Base-by-base conservation (phyloP, 192 early-diverging fungal species). In the Rhizoclosmatium globosum region DNA sequence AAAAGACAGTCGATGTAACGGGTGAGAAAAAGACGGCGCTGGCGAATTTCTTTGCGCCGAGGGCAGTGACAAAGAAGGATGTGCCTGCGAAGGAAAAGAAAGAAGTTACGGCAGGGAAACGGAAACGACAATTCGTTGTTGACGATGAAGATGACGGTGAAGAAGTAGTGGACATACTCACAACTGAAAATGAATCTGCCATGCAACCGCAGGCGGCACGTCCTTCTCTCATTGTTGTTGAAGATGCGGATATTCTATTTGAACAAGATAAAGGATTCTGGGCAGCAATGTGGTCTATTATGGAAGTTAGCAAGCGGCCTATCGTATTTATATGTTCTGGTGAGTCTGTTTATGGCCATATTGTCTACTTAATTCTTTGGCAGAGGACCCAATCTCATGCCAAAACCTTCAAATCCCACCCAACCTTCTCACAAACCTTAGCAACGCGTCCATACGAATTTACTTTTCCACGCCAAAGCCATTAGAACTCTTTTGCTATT, bases 241-340 rank as follows among this genome's bases (percentile, higher is more conserved):
- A 96, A 76, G 92, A 96, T 45, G 91, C 92, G 1, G 95, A 96
- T 76, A 82, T 95, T 13, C 74, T 95, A 4, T 94, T 91, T 87
- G 92, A 95, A 46, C 89, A 92, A 39, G 95, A 96, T 76, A 91
- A 91, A 53, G 91, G 92, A 2, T 91, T 95, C 47, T 95, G 94
- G 93, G 77, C 88, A 1, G 91, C 90, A 1, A 86, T 96, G 9
- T 85, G 87, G 67, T 85, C 88, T 53, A 79, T 96, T 44, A 86
- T 93, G 17, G 85, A 89, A 48, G 91, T 88, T 58, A 93, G 91
- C 82, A 91, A 89, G 47, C 85, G 94, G 1, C 95, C 95, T 0
- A 94, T 96, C 39, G 87, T 95, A n/a, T 87, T 96, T 80, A 94
- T 92, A 0, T 94, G 94, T 81, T 92, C 84, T n/a, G 78, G 84